Evolutionary conservation across 2,329 filamentous ascomycete genomes (phyloP), one percentile per base, ranked within the genome.

Genomic region (Fusarium paranaense): DNA sequence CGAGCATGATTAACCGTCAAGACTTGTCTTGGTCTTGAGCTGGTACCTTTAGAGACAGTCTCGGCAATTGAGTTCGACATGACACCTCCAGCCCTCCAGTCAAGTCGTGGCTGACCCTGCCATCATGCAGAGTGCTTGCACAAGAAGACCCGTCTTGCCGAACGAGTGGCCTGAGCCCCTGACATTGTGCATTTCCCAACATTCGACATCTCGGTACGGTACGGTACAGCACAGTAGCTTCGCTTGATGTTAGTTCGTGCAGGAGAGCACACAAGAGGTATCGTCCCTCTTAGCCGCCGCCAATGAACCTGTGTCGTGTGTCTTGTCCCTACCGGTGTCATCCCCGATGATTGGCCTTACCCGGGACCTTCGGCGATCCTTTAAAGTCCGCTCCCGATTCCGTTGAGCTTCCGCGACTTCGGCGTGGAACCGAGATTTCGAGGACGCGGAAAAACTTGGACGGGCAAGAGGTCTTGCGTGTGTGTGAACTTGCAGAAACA

Each of bases 131-230:
- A 37, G 37, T 50, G n/a, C 62, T 52, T 64, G 42, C 35, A 62
- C 35, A 64, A 65, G n/a, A 61, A 38, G 52, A 42, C 67, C 64
- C 42, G 59, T 45, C 66, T 58, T 69, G 45, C 64, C 60, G 76
- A 78, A 78, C 75, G 64, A 70, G 71, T 78, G 76, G 76, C 71
- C 61, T 73, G 65, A 77, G 66, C 76, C 76, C 69, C 71, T 77
- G 69, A 33, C 58, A 69, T 67, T 58, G 61, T 67, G 60, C 64
- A 69, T 61, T 59, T 66, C 72, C 27, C 58, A 72, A 66, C 70
- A 71, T 70, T 71, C 61, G 45, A 73, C 60, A 52, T 27, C 47
- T 52, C 47, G 47, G 47, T 52, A 52, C 45, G n/a, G 37, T 37
- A 38, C 37, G 18, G 16, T 35, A 35, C 35, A 67, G 16, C 27